Evolutionary conservation across 192 early-diverging fungal species (phyloP).

Genomic region (Helicostylum pulchrum): DNA sequence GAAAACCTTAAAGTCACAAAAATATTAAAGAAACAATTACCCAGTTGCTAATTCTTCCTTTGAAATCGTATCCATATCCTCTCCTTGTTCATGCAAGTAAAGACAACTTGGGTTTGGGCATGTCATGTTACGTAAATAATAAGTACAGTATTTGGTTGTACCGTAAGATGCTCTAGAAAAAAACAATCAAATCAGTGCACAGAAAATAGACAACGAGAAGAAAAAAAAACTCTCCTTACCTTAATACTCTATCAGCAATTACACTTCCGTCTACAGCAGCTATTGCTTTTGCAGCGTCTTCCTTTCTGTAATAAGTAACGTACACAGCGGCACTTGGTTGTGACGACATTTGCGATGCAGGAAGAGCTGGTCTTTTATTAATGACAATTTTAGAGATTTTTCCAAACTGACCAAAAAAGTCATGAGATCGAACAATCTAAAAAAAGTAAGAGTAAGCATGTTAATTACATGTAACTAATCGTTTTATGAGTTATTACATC

Average conservation of each 20-base stretch:
- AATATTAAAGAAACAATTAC: slow-evolving; percentile 27
- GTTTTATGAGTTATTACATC: slow-evolving; percentile 54
- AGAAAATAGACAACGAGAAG: no score
- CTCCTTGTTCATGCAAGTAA: slow-evolving; percentile 93
- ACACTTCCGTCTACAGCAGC: slow-evolving; percentile 90
- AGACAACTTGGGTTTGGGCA: slow-evolving; percentile 96
- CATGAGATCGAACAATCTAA: slow-evolving; percentile 71
- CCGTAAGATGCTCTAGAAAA: slow-evolving; percentile 86
- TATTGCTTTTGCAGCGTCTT: slow-evolving; percentile 91
- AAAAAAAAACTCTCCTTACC: slow-evolving; percentile 41
- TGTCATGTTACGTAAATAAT: slow-evolving; percentile 84
- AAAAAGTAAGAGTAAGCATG: slow-evolving; percentile 16
- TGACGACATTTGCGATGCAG: slow-evolving; percentile 40
- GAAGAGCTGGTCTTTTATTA: slow-evolving; percentile 62
- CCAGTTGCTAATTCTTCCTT: slow-evolving; percentile 84
- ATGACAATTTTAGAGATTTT: slow-evolving; percentile 93
- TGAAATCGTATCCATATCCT: slow-evolving; percentile 88
- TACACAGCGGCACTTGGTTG: slow-evolving; percentile 78
- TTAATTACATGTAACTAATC: slow-evolving; percentile 53
- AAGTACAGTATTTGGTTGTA: slow-evolving; percentile 98
- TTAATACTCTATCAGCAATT: slow-evolving; percentile 80
- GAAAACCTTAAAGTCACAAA: not conserved
- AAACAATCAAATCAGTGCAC: not conserved
- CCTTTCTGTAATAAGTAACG: slow-evolving; percentile 85
- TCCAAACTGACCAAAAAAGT: slow-evolving; percentile 99